These are phyloP conservation scores for Pyricularia grisea DNA, from an alignment of 2,329 filamentous ascomycete genomes.

Conservation along the genomic window DNA sequence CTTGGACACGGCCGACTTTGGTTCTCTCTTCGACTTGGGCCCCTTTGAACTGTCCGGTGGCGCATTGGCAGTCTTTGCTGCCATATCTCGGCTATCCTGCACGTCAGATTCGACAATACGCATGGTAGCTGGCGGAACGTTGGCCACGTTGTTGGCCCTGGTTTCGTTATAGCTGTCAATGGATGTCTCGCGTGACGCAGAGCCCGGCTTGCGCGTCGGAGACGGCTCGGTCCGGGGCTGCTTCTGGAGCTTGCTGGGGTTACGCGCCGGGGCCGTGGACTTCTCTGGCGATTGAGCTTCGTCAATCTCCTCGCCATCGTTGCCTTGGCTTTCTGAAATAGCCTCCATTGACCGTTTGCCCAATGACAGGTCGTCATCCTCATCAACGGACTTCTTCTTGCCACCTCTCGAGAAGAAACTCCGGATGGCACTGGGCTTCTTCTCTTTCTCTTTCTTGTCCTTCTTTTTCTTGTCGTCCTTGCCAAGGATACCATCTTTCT, in stretches of 20 bases:
- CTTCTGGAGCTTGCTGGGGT: constrained; percentile 63
- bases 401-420: constrained; percentile 56
- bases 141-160: constrained; percentile 42
- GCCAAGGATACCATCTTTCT: constrained; percentile 43
- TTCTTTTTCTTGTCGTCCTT: constrained; percentile 71
- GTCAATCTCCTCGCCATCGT: constrained; percentile 33
- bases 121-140: constrained; percentile 47
- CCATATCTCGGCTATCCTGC: constrained; percentile 22
- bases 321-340: constrained; percentile 25
- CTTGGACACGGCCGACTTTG: constrained; percentile 31
- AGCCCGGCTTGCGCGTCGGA: constrained; percentile 29
- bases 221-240: constrained; percentile 41
- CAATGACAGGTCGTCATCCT: constrained; percentile 45
- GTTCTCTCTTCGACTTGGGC: constrained; percentile 30
- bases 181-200: constrained; percentile 20
- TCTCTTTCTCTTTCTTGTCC: constrained; percentile 66
- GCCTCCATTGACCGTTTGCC: constrained; percentile 56
- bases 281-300: constrained; percentile 38
- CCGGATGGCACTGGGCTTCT: constrained; percentile 46
- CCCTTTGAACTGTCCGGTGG: background rate
- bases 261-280: constrained; percentile 35
- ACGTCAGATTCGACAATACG: constrained; percentile 48
- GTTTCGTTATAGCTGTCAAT: constrained; percentile 30
- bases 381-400: constrained; percentile 45
- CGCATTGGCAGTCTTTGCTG: constrained; percentile 13